Evolutionary conservation across 2,329 filamentous ascomycete species (phyloP).

Genomic region (Ceratocystis destructans): DNA sequence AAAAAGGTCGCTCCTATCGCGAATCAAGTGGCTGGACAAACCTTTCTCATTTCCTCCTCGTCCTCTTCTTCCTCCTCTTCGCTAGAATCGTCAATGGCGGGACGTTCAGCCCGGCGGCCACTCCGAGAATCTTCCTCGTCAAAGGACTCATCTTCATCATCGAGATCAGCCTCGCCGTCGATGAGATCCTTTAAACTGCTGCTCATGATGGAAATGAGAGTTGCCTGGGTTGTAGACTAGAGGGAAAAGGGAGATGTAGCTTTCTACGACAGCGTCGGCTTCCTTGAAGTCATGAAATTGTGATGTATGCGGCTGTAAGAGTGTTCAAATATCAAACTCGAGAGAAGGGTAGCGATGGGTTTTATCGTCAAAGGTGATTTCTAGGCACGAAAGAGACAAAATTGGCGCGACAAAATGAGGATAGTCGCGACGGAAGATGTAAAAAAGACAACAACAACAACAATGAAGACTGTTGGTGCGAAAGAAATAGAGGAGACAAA

Average conservation of each 20-base stretch:
- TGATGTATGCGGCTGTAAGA: neutral
- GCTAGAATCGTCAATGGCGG: conserved; percentile 54
- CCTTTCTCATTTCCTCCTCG: conserved; percentile 70
- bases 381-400: neutral
- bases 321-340: neutral
- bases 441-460: neutral
- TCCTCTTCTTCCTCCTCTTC: conserved; percentile 90
- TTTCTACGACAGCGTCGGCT: neutral
- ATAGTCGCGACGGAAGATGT: neutral
- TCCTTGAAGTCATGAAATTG: neutral
- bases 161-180: conserved; percentile 72
- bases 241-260: neutral
- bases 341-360: neutral
- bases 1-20: neutral
- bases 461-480: neutral
- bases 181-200: conserved; percentile 61
- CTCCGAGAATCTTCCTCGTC: conserved; percentile 52
- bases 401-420: neutral
- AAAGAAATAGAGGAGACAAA: neutral
- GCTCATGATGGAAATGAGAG: conserved; percentile 35
- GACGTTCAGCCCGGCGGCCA: conserved; percentile 3
- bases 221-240: neutral
- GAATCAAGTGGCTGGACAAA: conserved; percentile 27
- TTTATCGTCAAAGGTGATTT: neutral
- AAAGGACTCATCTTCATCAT: conserved; percentile 72